These are phyloP conservation scores for Avena atlantica DNA, from an alignment of 176 grass and related monocot genomes.

Conservation along the genomic window DNA sequence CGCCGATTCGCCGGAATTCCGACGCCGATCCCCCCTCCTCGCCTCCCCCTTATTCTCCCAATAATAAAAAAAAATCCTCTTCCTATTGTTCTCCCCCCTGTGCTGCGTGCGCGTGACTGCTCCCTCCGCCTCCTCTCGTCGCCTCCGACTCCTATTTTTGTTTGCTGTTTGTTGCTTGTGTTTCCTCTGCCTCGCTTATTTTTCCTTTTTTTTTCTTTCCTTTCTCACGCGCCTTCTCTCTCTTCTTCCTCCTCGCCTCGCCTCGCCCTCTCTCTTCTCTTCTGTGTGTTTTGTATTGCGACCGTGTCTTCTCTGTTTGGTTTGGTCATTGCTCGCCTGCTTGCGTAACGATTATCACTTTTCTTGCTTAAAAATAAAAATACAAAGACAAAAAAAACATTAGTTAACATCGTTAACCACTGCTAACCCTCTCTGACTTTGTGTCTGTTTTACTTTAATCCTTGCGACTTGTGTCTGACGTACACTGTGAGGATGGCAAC, in stretches of 20 bases:
- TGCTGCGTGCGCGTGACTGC: background rate
- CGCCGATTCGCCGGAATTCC: slow-evolving; percentile 62
- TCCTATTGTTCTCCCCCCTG: background rate
- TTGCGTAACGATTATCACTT: slow-evolving; percentile 29
- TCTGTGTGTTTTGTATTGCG: slow-evolving; percentile 33
- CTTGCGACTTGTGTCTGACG: slow-evolving; percentile 36
- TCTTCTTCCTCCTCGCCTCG: slow-evolving; percentile 5
- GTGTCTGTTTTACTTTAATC: slow-evolving; percentile 26
- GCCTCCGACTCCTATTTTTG: slow-evolving; percentile 65
- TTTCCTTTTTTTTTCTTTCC: slow-evolving; percentile 1
- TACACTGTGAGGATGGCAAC: background rate
- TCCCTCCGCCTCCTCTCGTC: slow-evolving; percentile 52
- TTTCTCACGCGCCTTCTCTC: slow-evolving; percentile 39
- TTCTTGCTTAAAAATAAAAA: background rate
- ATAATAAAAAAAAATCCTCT: background rate
- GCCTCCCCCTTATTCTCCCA: background rate
- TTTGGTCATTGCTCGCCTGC: slow-evolving; percentile 41
- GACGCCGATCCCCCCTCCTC: slow-evolving; percentile 46
- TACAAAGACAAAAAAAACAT: background rate
- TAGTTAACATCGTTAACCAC: slow-evolving; percentile 27
- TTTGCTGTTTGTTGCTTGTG: slow-evolving; percentile 48
- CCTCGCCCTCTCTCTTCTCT: background rate
- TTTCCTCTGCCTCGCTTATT: slow-evolving; percentile 49
- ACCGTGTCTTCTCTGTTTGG: slow-evolving; percentile 44
- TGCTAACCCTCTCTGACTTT: slow-evolving; percentile 45